Base-by-base conservation (phyloP, 2,329 filamentous ascomycete genomes). In the Ambrosiella beaveri region DNA sequence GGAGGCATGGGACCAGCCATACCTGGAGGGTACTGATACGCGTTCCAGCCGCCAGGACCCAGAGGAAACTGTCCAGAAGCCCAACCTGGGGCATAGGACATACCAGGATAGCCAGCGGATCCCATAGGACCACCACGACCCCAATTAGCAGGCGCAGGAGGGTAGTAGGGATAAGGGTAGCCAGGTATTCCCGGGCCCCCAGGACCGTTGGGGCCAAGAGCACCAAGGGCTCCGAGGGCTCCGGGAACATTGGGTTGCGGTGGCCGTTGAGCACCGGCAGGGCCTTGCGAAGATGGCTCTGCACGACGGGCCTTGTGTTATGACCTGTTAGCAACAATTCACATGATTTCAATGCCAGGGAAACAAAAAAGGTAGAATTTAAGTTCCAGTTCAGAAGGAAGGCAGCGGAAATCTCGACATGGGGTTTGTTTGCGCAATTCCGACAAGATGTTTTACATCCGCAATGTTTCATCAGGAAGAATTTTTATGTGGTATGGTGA, bases 331-430 rank as follows among this genome's bases (percentile, higher is more conserved):
- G 40, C 37, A 35, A 39, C 13, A 13, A 7, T 27, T 19, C 35
- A 13, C 41, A 49, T 51, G 17, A 41, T 39, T 52, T 12, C 17
- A 52, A 38, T 13, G 15, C 15, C n/a, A 12, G 11, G 17, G 6
- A 47, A 41, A 36, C 27, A 17, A 54, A 40, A 40, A 50, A 19
- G 27, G 37, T 15, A 19, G 37, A n/a, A 17, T 17, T 38, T 2
- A 57, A 41, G 53, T 57, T 61, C 62, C 51, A 62, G 67, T 82
- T 95, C 89, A 96, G 89, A 95, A 96, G 90, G 90, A 96, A 96
- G 90, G 89, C 90, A 96, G 95, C 90, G 89, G 90, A 95, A 84
- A 86, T 84, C 81, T 95, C 90, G 84, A 95, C 90, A 95, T 75
- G 54, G 41, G 79, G 79, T 54, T 85, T 88, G 75, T 81, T 83